phyloP scores from a whole-genome alignment of 441 rosid genomes.

The Eruca vesicaria region DNA sequence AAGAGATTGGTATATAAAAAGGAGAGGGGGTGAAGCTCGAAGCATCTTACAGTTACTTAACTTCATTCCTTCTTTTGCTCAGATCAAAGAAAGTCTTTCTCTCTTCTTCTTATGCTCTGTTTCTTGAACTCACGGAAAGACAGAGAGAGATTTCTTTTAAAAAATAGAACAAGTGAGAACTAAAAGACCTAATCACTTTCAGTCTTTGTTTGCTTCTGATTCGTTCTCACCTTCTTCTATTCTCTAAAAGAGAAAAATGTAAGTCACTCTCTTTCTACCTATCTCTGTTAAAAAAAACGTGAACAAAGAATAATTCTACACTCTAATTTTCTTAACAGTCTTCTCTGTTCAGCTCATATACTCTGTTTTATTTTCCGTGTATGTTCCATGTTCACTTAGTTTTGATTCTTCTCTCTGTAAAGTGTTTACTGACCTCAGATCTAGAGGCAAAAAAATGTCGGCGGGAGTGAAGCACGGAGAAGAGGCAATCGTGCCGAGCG shows the following conservation, averaged over 20 bases:
- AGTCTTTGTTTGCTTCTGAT: constrained; percentile 25
- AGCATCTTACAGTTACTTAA: constrained; percentile 32
- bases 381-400: background rate
- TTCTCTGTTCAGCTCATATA: background rate
- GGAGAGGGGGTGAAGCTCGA: constrained; percentile 38
- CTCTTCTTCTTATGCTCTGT: constrained; percentile 29
- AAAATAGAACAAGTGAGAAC: constrained; percentile 4
- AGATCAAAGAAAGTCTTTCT: constrained; percentile 44
- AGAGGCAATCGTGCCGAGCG: constrained; percentile 75
- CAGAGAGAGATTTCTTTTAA: background rate
- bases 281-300: constrained; percentile 7
- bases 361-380: background rate
- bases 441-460: constrained; percentile 61
- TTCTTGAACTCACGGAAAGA: constrained; percentile 12
- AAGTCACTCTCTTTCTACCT: constrained; percentile 18
- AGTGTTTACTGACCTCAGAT: constrained; percentile 44
- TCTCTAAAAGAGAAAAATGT: constrained; percentile 7
- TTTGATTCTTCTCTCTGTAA: background rate
- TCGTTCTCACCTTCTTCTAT: constrained; percentile 21
- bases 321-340: background rate
- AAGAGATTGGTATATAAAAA: constrained; percentile 38
- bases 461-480: constrained; percentile 51
- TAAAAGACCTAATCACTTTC: background rate
- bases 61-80: constrained; percentile 42
- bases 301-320: constrained; percentile 1